Base-by-base conservation (phyloP, 306 rosid species). In the Leucaena leucocephala region DNA sequence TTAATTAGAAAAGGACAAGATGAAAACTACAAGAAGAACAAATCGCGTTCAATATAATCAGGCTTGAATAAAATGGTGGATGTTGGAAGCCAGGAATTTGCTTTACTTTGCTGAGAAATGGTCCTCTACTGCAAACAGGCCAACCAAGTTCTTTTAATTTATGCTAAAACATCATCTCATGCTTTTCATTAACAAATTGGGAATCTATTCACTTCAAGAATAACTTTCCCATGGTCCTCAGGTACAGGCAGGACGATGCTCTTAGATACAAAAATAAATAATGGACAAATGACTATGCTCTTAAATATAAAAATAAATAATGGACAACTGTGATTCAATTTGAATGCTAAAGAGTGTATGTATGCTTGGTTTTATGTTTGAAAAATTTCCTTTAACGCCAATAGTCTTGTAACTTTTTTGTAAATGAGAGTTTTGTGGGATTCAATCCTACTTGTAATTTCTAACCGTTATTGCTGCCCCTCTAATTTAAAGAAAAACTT, bases 201-300 rank as follows among this genome's bases (percentile, higher is more conserved):
- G 76, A 74, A 61, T 77, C 75, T 62, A 68, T 69, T 59, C 59
- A 69, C 17, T 75, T 70, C 33, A 79, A 83, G 78, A 76, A 62
- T 75, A 61, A 42, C 54, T 4, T 48, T 43, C 7, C 52, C 38
- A 72, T 84, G 67, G 67, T 61, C 67, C 67, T 61, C 17, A 61
- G 6, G 40, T 61, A 33, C 40, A 21, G 35, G 2, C 35, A 57
- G 35, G 63, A 61, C 67, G n/a, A 33, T 61, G 40, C 67, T 33
- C 40, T 27, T 11, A 13, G 33, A 55, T n/a, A 7, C 6, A 55
- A 8, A n/a, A n/a, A n/a, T n/a, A n/a, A n/a, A n/a, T n/a, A n/a
- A n/a, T n/a, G n/a, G n/a, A n/a, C n/a, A n/a, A n/a, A n/a, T n/a
- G n/a, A n/a, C n/a, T n/a, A n/a, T n/a, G n/a, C n/a, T n/a, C n/a